phyloP scores from a whole-genome alignment of 345 rosid species.

The Eucalyptus shirleyi region DNA sequence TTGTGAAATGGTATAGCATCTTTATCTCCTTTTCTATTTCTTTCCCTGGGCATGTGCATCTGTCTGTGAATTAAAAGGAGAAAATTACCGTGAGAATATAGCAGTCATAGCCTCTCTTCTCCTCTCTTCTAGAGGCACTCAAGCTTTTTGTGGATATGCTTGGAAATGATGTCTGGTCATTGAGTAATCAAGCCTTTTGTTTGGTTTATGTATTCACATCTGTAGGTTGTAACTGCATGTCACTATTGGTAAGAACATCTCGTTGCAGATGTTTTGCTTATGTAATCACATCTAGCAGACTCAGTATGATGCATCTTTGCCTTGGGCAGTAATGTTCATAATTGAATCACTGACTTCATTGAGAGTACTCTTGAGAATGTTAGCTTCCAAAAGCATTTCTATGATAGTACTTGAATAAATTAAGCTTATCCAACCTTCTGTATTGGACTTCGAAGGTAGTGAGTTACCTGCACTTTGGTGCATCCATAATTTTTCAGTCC shows the following conservation, averaged over 20 bases:
- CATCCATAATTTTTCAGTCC: background rate
- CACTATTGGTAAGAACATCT: background rate
- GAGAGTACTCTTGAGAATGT: background rate
- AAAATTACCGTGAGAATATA: background rate
- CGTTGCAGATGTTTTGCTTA: background rate
- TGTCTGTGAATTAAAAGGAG: background rate
- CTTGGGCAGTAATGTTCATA: background rate
- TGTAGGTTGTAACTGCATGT: background rate
- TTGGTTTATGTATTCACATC: background rate
- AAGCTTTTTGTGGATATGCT: background rate
- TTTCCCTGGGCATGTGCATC: background rate
- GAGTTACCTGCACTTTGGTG: background rate
- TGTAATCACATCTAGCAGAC: background rate
- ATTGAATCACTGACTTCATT: background rate
- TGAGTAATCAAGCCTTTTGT: background rate
- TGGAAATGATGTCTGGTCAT: background rate
- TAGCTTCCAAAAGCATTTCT: background rate
- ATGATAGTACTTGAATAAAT: background rate
- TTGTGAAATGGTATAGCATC: conserved; percentile 26
- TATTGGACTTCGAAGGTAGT: background rate
- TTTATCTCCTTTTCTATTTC: background rate
- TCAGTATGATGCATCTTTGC: background rate
- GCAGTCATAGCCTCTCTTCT: background rate
- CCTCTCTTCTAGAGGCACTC: background rate
- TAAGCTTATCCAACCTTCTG: background rate